A percentile compares a stretch with the other conserved stretches of the same genome.
Conservation (phyloP, 768 basidiomycete species). For the Chalciporus piperatus region DNA sequence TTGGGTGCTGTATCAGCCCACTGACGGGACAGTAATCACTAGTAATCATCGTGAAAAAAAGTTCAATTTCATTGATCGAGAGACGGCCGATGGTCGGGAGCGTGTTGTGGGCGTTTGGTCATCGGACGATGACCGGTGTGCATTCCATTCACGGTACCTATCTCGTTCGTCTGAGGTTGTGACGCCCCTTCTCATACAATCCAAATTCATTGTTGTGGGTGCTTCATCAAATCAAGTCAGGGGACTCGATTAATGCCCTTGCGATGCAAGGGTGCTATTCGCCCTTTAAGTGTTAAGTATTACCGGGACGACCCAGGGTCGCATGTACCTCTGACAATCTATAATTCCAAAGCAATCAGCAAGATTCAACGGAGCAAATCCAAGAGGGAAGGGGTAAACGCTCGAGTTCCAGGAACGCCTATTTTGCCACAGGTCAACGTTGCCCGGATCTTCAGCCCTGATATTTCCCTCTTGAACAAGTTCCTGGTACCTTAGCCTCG, state of each 20-base stretch:
- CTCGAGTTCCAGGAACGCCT: background rate
- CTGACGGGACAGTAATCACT: background rate
- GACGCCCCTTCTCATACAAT: background rate
- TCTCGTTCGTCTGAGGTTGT: background rate
- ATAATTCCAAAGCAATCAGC: background rate
- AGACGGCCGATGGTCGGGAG: background rate
- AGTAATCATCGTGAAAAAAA: background rate
- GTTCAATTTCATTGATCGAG: background rate
- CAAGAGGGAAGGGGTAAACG: background rate
- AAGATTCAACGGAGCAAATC: background rate
- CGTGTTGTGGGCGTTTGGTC: background rate
- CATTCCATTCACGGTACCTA: background rate
- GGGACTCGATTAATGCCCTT: background rate
- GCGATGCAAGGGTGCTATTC: background rate
- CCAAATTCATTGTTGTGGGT: background rate
- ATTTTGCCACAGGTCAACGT: background rate
- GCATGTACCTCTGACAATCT: background rate
- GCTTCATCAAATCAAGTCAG: background rate
- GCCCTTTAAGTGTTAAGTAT: too few species aligned
- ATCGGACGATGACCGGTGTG: background rate
- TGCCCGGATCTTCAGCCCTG: background rate
- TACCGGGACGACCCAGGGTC: too few species aligned
- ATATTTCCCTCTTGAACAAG: background rate
- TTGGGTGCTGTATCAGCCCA: background rate
- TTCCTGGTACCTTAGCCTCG: background rate